Evolutionary conservation across 805 yeast species (phyloP), one percentile per base, ranked within the genome.

Genomic region (Nakazawaea laoshanensis): DNA sequence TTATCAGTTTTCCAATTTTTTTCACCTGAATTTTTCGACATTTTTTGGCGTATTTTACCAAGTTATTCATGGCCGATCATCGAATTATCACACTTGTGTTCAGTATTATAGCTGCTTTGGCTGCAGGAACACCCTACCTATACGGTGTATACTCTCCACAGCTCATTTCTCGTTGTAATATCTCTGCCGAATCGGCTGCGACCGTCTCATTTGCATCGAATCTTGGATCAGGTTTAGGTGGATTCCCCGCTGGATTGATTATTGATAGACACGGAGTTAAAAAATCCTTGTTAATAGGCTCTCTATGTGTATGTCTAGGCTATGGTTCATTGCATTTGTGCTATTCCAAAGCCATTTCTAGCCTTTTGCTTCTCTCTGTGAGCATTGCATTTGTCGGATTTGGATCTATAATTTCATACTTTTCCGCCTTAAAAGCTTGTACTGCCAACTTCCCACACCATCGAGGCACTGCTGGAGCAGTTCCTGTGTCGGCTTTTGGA

Each of bases 111-210:
- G 76, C 76, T 7, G 68, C 83, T 0, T 45, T 80, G 29, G 86
- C 80, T 1, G 67, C 85, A 3, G 89, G 92, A 2, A 80, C 87
- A 3, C 82, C 85, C 0, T 82, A 82, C 45, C 57, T 79, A 10
- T 82, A 74, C 49, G 83, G 88, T 1, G 71, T 74, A n/a, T 82
- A 74, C 48, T 76, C 86, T 1, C 88, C 89, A 2, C 87, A 81
- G 48, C 56, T 82, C 41, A 65, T 78, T 18, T 56, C 61, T 17
- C 57, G 65, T 42, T 71, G 80, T 16, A 66, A 73, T 1, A 60
- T 81, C 18, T 66, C 78, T 0, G 67, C 80, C 0, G 59, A 73
- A 0, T 73, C 72, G 40, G 71, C 86, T 6, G 82, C 87, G 3
- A 65, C 70, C 10, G 60, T 82, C 4, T 74, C 89, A 0, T 55